Base-by-base conservation (phyloP, 768 basidiomycete species). In the Termitomyces sp. region DNA sequence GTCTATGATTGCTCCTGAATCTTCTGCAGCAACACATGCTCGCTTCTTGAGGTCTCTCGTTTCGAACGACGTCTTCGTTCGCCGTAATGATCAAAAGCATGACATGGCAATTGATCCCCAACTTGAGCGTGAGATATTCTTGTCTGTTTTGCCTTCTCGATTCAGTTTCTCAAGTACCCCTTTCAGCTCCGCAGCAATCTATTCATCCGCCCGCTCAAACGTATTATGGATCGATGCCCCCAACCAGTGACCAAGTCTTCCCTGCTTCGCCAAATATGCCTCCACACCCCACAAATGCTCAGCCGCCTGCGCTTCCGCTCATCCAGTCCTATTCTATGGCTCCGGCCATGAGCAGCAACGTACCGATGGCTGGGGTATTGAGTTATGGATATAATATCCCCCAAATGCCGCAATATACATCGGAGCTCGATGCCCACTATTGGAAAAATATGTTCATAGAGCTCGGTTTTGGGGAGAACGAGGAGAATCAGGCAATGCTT, bases 391-490 rank as follows among this genome's bases (percentile, higher is more conserved):
- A 71, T 28, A 74, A 75, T 60, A 67, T 75, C 35, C 77, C 78
- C 22, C 63, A 75, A 28, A 74, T 72, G 42, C 73, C 78, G 22
- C 76, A 76, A 39, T 76, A 81, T 53, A 79, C 80, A 18, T 78
- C 82, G 6, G 84, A 86, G 64, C 77, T 80, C n/a, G 90, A 92
- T 69, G 81, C 82, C 12, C 78, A 84, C 57, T 92, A 92, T 71
- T 90, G 85, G 80, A 83, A 84, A 65, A 84, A 84, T 61, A 91
- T 92, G 88, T 84, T 89, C 65, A 74, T 86, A 49, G 89, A 91
- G 65, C 81, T 90, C 16, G 89, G 90, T 22, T 87, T 86, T 65
- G 85, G 85, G 20, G 85, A 80, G 45, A 76, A 77, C 57, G 73
- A 68, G 32, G 75, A 82, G 48, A 67, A 71, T 16, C 61, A 63